A percentile compares a stretch with the other conserved stretches of the same genome.
Conservation (phyloP, 495 filamentous ascomycete genomes). For the Daldinia caldariorum region DNA sequence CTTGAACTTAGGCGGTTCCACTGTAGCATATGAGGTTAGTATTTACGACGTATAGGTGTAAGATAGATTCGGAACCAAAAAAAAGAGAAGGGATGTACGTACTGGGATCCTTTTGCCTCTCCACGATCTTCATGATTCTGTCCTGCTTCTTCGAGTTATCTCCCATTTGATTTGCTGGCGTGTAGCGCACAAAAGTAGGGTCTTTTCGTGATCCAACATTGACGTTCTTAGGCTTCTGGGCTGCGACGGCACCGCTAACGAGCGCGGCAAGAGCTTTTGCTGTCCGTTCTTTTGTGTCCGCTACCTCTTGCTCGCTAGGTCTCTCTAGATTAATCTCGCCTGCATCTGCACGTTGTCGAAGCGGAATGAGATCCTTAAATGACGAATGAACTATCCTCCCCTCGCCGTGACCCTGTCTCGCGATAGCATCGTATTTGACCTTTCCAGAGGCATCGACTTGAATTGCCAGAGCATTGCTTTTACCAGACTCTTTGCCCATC, state of each 20-base stretch:
- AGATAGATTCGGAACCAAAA: neutral
- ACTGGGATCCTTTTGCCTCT: slow-evolving; percentile 88
- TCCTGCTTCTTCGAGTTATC: slow-evolving; percentile 88
- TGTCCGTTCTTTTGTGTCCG: slow-evolving; percentile 84
- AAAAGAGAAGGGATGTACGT: slow-evolving; percentile 12
- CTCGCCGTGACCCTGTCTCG: slow-evolving; percentile 84
- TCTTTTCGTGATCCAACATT: slow-evolving; percentile 79
- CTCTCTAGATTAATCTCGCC: slow-evolving; percentile 91
- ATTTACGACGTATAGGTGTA: neutral
- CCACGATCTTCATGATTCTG: slow-evolving; percentile 98
- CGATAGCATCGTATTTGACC: slow-evolving; percentile 96
- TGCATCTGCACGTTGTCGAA: slow-evolving; percentile 91
- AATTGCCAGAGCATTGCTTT: slow-evolving; percentile 87
- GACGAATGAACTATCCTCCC: slow-evolving; percentile 89
- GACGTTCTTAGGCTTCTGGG: slow-evolving; percentile 96
- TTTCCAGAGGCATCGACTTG: slow-evolving; percentile 92
- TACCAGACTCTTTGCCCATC: slow-evolving; percentile 83
- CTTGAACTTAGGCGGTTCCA: slow-evolving; percentile 99
- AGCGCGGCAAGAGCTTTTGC: slow-evolving; percentile 82
- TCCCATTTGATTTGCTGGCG: slow-evolving; percentile 96
- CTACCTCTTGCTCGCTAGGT: slow-evolving; percentile 85
- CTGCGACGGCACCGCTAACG: slow-evolving; percentile 83
- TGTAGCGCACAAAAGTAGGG: slow-evolving; percentile 94
- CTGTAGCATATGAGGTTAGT: slow-evolving; percentile 29
- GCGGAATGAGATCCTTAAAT: slow-evolving; percentile 96